Conservation (phyloP, 1,284 basidiomycete species). For the Papiliotrema terrestris region DNA sequence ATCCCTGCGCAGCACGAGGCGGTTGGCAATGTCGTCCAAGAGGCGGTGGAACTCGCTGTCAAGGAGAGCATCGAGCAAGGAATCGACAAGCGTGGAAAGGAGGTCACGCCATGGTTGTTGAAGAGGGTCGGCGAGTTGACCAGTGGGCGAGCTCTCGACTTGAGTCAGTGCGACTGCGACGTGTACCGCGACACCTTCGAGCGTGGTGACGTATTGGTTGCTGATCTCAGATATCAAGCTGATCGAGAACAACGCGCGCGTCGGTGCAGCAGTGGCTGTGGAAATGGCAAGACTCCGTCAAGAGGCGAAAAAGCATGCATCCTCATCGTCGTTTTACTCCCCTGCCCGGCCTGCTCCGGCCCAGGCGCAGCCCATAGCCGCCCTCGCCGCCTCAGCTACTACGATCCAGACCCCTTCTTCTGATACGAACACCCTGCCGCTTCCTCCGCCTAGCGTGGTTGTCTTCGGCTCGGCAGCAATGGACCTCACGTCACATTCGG, state of each 20-base stretch:
- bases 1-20: conserved; percentile 75
- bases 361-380: too few relatives aligned
- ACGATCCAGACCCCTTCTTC: neutral
- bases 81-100: conserved; percentile 77
- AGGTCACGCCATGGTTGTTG: conserved; percentile 93
- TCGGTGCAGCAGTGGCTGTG: conserved; percentile 79
- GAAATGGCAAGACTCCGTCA: conserved; percentile 64
- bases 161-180: conserved; percentile 56
- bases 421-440: neutral
- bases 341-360: neutral
- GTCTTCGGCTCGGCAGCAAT: conserved; percentile 81
- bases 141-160: conserved; percentile 65
- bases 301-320: conserved; percentile 22
- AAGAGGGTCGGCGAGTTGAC: conserved; percentile 79
- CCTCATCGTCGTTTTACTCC: conserved; percentile 22
- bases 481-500: conserved; percentile 66
- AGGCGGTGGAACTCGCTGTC: conserved; percentile 79
- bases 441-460: conserved; percentile 51
- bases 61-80: conserved; percentile 77
- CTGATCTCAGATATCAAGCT: conserved; percentile 71
- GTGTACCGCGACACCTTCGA: too few relatives aligned
- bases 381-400: neutral
- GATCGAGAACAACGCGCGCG: conserved; percentile 83
- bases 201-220: neutral
- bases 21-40: conserved; percentile 68